A percentile compares a stretch with the other conserved stretches of the same genome.
Conservation (phyloP, 2,329 filamentous ascomycete species). For the Pestalotiopsis sp. region DNA sequence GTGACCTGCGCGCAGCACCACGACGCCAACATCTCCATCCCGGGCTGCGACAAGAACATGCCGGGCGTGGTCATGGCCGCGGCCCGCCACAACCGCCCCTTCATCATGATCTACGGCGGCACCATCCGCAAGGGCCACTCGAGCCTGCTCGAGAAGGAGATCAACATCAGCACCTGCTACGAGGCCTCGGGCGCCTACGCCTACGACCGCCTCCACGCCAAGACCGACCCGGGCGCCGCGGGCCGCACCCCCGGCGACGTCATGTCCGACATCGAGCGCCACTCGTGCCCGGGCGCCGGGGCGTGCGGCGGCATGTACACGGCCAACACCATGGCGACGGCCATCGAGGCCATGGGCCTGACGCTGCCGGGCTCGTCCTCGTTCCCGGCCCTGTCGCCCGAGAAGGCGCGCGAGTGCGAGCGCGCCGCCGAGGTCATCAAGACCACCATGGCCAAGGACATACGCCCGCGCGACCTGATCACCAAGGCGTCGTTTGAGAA, state of each 20-base stretch:
- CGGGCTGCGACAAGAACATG: slow-evolving; percentile 99
- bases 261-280: slow-evolving; percentile 76
- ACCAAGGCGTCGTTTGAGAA: slow-evolving; percentile 85
- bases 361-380: slow-evolving; percentile 82
- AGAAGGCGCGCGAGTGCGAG: slow-evolving; percentile 85
- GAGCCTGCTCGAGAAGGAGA: slow-evolving; percentile 69
- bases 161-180: slow-evolving; percentile 87
- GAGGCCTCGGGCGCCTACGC: slow-evolving; percentile 83
- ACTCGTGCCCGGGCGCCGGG: slow-evolving; percentile 74
- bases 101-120: slow-evolving; percentile 91
- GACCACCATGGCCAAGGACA: slow-evolving; percentile 79
- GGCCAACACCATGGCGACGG: slow-evolving; percentile 87
- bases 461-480: slow-evolving; percentile 78
- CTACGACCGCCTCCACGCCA: slow-evolving; percentile 74
- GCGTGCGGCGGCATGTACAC: slow-evolving; percentile 85
- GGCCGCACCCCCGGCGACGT: slow-evolving; percentile 74
- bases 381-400: slow-evolving; percentile 77
- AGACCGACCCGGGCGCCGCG: slow-evolving; percentile 60
- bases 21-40: slow-evolving; percentile 94
- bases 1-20: slow-evolving; percentile 99
- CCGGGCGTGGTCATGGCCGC: slow-evolving; percentile 88
- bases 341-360: slow-evolving; percentile 83
- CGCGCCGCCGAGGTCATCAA: slow-evolving; percentile 79
- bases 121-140: slow-evolving; percentile 84
- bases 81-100: slow-evolving; percentile 84